Conservation (phyloP, 192 early-diverging fungal species). For the Backusella circina region DNA sequence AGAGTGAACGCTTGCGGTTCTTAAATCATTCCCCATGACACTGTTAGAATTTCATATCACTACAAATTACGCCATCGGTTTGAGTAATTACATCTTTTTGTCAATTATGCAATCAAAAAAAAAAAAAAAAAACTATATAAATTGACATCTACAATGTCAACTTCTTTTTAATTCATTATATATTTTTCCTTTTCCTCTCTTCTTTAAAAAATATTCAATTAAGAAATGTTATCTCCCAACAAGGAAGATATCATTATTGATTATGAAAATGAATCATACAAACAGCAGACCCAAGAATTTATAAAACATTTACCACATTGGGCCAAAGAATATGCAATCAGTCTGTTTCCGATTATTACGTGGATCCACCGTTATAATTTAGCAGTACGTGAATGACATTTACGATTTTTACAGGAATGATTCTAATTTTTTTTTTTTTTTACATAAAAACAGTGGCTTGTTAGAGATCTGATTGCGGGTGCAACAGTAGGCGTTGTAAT, state of each 20-base stretch:
- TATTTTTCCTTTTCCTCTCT: not conserved
- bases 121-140: not conserved
- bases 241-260: slow-evolving; percentile 26
- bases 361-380: slow-evolving; percentile 40
- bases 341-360: slow-evolving; percentile 29
- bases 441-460: slow-evolving; percentile 33
- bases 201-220: not conserved
- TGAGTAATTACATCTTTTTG: not conserved
- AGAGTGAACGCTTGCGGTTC: not conserved
- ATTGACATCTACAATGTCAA: not conserved
- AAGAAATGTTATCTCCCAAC: not conserved
- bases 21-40: not conserved
- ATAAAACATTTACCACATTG: slow-evolving; percentile 22
- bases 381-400: not conserved
- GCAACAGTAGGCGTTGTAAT: slow-evolving; percentile 74
- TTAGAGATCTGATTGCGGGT: slow-evolving; percentile 64
- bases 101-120: not conserved
- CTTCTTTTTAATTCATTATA: not conserved
- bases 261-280: slow-evolving; percentile 23
- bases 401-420: not conserved
- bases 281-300: slow-evolving; percentile 8
- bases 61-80: not conserved
- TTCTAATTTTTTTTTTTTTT: not conserved
- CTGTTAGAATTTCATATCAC: not conserved
- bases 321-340: slow-evolving; percentile 16